Base-by-base conservation (phyloP, 768 basidiomycete genomes). In the Infundibulicybe gibba region DNA sequence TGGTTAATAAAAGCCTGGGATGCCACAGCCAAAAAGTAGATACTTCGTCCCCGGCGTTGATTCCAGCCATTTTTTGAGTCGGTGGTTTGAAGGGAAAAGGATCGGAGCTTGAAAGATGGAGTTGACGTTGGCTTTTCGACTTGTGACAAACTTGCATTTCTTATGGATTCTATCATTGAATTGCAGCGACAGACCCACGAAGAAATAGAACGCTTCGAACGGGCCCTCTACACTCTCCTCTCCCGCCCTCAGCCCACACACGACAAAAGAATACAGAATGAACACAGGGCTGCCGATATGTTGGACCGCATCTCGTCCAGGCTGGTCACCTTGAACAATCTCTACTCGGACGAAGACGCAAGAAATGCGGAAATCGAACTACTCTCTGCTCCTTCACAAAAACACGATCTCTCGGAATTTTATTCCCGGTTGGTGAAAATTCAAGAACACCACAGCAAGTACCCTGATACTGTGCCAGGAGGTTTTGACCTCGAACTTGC, bases 121-220 rank as follows among this genome's bases (percentile, higher is more conserved):
- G 50, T 34, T 52, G 49, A 39, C 34, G 45, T 53, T 50, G 33
- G 47, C 41, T 46, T 43, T 49, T 58, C 53, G 52, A 48, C 49
- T 45, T 50, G 39, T 38, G 49, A 25, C 35, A n/a, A 43, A 31
- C 13, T 41, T 46, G 38, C 32, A 33, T 48, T 52, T 41, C 51
- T 54, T 52, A 97, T 97, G 94, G 93, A 97, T 77, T 94, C 91
- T 40, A 74, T 91, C 58, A 75, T 97, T 61, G 95, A 99, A 69
- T 71, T 90, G n/a, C 90, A 95, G 61, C 84, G 95, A 44, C 93
- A 94, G 58, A 89, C 87, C 11, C 95, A 98, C 68, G 94, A 97
- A 68, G 94, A 97, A 65, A 78, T 93, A 19, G 95, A 99, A 69
- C 84, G 89, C 44, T 89, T 92, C 55, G 89, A 98, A 63, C 77